Conservation (phyloP, 2,329 filamentous ascomycete species). For the Fusarium paranaense region DNA sequence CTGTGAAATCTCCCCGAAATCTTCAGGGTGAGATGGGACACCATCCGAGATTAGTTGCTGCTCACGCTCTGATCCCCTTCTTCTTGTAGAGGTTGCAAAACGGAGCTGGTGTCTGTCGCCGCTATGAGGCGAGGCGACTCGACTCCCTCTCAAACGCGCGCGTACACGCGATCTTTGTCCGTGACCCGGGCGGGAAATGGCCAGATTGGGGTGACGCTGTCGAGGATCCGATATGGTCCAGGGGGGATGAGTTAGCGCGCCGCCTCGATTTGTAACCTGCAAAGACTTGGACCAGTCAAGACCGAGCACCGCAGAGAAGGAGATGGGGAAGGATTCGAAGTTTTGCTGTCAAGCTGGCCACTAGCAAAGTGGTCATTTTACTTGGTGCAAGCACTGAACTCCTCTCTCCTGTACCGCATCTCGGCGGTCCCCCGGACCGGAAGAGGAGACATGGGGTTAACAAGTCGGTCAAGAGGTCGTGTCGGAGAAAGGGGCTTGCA, state of each 20-base stretch:
- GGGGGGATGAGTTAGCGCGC: slow-evolving; percentile 32
- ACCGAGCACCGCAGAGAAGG: slow-evolving; percentile 11
- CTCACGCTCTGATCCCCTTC: neutral
- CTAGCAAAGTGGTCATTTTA: slow-evolving; percentile 15
- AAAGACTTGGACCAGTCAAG: slow-evolving; percentile 16
- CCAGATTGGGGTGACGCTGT: slow-evolving; percentile 17
- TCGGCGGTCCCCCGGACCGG: neutral
- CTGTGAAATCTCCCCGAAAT: slow-evolving; percentile 22
- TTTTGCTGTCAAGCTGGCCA: slow-evolving; percentile 12
- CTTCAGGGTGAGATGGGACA: slow-evolving; percentile 1
- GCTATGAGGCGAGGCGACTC: neutral
- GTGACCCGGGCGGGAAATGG: slow-evolving; percentile 24
- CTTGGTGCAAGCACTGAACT: slow-evolving; percentile 1
- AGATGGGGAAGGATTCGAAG: slow-evolving; percentile 11
- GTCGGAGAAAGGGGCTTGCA: slow-evolving; percentile 25
- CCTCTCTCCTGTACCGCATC: neutral
- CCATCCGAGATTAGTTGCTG: slow-evolving; percentile 12
- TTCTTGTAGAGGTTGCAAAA: neutral
- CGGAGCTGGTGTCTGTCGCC: neutral
- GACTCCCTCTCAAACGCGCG: slow-evolving; percentile 7
- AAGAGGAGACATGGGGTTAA: slow-evolving; percentile 12
- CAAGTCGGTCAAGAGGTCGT: slow-evolving; percentile 19
- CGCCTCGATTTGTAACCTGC: slow-evolving; percentile 25
- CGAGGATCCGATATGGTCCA: slow-evolving; percentile 33
- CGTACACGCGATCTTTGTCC: slow-evolving; percentile 27